Percentiles rank a stretch among this genome's conserved stretches.
Conservation (phyloP, 768 basidiomycete species). For the Boletus huronensis region DNA sequence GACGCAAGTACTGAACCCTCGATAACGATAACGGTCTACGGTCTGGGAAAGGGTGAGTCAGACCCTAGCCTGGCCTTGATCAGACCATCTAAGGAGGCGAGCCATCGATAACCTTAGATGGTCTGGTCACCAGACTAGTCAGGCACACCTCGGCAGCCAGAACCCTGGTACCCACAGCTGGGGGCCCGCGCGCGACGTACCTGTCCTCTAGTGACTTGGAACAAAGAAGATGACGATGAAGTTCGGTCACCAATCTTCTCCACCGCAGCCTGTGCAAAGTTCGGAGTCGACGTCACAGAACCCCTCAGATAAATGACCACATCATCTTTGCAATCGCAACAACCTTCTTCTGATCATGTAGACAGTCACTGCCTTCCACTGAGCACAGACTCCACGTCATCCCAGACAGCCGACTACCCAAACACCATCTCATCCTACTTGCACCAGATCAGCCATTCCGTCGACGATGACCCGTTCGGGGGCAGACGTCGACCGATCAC, state of each 20-base stretch:
- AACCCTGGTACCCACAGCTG: no score
- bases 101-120: no score
- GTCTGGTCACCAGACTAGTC: no score
- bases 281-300: not conserved
- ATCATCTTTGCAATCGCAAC: not conserved
- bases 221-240: not conserved
- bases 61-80: no score
- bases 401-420: not conserved
- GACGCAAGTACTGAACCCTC: no score
- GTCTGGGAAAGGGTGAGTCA: no score
- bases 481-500: not conserved
- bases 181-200: not conserved
- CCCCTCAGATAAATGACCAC: not conserved
- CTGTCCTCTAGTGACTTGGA: no score
- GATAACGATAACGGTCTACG: no score
- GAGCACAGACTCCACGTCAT: not conserved
- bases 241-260: not conserved
- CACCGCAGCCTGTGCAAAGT: no score
- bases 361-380: not conserved
- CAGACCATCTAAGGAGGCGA: no score
- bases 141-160: no score
- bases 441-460: slow-evolving; percentile 7
- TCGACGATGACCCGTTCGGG: slow-evolving; percentile 9
- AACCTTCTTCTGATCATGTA: not conserved
- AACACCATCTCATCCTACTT: slow-evolving; percentile 3